Evolutionary conservation across 805 yeast species (phyloP).

Genomic region (Zygotorulaspora danielsina): DNA sequence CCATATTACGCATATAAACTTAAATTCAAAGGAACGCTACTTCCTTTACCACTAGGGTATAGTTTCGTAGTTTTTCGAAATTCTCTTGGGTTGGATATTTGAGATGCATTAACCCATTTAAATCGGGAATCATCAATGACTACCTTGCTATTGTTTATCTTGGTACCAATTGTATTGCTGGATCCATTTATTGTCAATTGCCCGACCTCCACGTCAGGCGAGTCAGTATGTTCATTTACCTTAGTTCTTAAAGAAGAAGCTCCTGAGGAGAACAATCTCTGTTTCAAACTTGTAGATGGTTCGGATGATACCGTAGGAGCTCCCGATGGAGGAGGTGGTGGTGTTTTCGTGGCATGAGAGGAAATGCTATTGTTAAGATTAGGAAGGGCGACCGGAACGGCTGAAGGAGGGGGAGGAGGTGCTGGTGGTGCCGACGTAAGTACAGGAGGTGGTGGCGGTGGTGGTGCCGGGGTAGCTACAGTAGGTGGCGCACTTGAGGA

Average conservation of each 20-base stretch:
- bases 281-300: conserved; percentile 18
- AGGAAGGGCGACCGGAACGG: no score
- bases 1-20: conserved; percentile 31
- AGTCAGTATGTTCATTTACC: conserved; percentile 22
- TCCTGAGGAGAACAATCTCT: conserved; percentile 30
- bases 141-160: conserved; percentile 30
- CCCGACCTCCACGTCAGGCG: conserved; percentile 23
- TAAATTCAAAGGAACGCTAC: conserved; percentile 80
- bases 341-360: conserved; percentile 1
- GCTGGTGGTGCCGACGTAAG: conserved; percentile 13
- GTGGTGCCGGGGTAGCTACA: conserved; percentile 20
- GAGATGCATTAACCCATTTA: conserved; percentile 59
- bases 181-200: conserved; percentile 28
- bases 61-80: conserved; percentile 68
- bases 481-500: conserved; percentile 20
- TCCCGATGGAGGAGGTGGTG: conserved; percentile 22
- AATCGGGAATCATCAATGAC: conserved; percentile 68
- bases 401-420: conserved; percentile 22
- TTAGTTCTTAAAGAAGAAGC: conserved; percentile 32
- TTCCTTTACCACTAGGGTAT: conserved; percentile 94
- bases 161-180: conserved; percentile 27
- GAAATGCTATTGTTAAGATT: neutral
- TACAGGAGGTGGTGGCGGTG: conserved; percentile 9
- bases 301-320: conserved; percentile 13
- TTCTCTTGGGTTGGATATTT: conserved; percentile 83